phyloP scores from a whole-genome alignment of 1,284 basidiomycete species.

The Boletus hoseneyae region DNA sequence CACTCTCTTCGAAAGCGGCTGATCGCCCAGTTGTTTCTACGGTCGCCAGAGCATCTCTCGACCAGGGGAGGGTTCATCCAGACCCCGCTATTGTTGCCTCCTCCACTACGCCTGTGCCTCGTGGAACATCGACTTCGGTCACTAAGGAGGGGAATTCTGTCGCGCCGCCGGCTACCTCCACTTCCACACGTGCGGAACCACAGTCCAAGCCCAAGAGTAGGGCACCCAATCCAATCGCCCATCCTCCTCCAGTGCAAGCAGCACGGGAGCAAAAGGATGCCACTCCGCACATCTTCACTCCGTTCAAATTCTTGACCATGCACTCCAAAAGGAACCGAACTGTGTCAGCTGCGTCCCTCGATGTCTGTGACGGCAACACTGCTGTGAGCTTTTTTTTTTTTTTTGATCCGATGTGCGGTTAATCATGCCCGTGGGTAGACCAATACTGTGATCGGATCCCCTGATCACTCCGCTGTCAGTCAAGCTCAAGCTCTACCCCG shows the following conservation, averaged over 20 bases:
- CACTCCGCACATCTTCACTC: conserved; percentile 50
- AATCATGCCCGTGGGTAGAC: conserved; percentile 36
- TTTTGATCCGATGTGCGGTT: conserved; percentile 9
- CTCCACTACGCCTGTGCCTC: conserved; percentile 8
- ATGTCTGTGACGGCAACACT: conserved; percentile 68
- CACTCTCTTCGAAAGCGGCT: conserved; percentile 30
- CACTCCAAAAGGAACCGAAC: conserved; percentile 57
- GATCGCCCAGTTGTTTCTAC: conserved; percentile 21
- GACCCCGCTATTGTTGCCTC: conserved; percentile 11
- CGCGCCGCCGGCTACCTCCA: conserved; percentile 3
- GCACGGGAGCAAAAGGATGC: conserved; percentile 38
- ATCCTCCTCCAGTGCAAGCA: conserved; percentile 15
- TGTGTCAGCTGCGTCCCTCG: conserved; percentile 69
- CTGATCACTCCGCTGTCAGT: conserved; percentile 65
- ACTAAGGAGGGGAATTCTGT: conserved; percentile 17
- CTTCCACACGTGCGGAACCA: conserved; percentile 8
- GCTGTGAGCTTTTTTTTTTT: conserved; percentile 47
- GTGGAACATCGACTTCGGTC: conserved; percentile 12
- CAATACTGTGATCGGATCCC: conserved; percentile 70
- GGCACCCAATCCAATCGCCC: conserved; percentile 27
- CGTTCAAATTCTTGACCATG: conserved; percentile 53
- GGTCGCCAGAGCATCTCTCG: conserved; percentile 19
- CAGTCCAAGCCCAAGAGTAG: conserved; percentile 26
- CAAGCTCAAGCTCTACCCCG: conserved; percentile 45
- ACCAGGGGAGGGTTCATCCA: conserved; percentile 18